These are phyloP conservation scores for Blastobotrys mokoenaii DNA, from an alignment of 805 yeast genomes.

Conservation along the genomic window DNA sequence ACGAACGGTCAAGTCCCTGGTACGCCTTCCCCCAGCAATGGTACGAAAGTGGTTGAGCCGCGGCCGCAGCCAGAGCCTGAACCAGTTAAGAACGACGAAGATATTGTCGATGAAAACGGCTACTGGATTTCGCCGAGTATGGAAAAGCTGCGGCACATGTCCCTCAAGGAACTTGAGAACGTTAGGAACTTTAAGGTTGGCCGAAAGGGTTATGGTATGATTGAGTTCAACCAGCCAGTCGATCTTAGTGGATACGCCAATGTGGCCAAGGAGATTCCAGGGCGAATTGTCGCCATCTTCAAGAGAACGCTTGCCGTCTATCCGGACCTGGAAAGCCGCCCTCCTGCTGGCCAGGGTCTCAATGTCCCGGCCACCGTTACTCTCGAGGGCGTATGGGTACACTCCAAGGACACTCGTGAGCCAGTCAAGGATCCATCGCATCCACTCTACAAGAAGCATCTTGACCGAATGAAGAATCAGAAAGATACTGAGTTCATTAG, in stretches of 20 bases:
- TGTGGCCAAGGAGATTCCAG: slow-evolving; percentile 50
- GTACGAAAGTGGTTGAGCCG: not conserved
- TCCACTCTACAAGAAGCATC: slow-evolving; percentile 59
- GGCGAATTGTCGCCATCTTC: slow-evolving; percentile 53
- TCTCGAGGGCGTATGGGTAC: slow-evolving; percentile 73
- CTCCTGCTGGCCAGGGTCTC: slow-evolving; percentile 72
- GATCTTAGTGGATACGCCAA: slow-evolving; percentile 65
- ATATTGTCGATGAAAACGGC: slow-evolving; percentile 55
- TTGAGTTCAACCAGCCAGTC: slow-evolving; percentile 73
- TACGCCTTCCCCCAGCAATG: not conserved
- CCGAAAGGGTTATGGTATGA: slow-evolving; percentile 64
- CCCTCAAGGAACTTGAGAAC: slow-evolving; percentile 54
- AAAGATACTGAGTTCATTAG: slow-evolving; percentile 57
- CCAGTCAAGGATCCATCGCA: slow-evolving; percentile 73
- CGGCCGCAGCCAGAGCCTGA: not conserved
- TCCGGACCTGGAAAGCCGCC: slow-evolving; percentile 55
- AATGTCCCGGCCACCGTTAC: slow-evolving; percentile 69
- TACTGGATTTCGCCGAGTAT: slow-evolving; percentile 83
- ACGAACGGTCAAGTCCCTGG: slow-evolving; percentile 1
- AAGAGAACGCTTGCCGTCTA: slow-evolving; percentile 57
- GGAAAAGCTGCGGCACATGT: slow-evolving; percentile 48
- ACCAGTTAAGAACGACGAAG: slow-evolving; percentile 27
- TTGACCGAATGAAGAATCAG: slow-evolving; percentile 53
- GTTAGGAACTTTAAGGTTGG: slow-evolving; percentile 69
- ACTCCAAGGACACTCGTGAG: slow-evolving; percentile 59